phyloP scores from a whole-genome alignment of 176 grass and related monocot species.

The Miscanthus lutarioriparius region DNA sequence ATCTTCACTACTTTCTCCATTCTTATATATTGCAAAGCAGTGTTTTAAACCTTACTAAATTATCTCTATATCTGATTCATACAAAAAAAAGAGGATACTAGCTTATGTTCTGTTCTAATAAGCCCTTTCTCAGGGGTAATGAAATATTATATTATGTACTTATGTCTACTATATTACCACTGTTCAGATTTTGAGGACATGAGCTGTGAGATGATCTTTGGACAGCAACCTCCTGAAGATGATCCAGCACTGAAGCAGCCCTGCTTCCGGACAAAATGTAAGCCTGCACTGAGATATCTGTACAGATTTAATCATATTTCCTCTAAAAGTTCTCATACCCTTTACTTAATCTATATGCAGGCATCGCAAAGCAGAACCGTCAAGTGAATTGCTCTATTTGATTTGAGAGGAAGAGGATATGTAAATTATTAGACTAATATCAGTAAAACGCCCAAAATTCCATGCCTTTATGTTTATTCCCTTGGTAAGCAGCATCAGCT shows the following conservation, averaged over 20 bases:
- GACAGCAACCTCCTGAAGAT: slow-evolving; percentile 75
- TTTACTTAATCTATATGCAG: slow-evolving; percentile 50
- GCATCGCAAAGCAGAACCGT: slow-evolving; percentile 68
- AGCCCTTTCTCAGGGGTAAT: neutral
- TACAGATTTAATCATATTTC: neutral
- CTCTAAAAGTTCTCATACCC: slow-evolving; percentile 23
- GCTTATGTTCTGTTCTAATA: neutral
- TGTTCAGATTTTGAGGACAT: slow-evolving; percentile 97
- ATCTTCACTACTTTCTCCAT: slow-evolving; percentile 32
- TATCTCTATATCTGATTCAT: slow-evolving; percentile 13
- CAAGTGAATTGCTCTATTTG: slow-evolving; percentile 67
- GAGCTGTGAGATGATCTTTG: slow-evolving; percentile 99
- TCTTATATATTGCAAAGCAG: slow-evolving; percentile 20
- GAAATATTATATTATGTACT: slow-evolving; percentile 33
- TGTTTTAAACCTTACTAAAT: neutral
- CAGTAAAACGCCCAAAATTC: slow-evolving; percentile 18
- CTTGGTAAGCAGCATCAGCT: slow-evolving; percentile 25
- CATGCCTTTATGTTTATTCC: slow-evolving; percentile 36
- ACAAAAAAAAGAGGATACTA: slow-evolving; percentile 1
- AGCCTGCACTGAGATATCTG: slow-evolving; percentile 14
- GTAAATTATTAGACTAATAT: slow-evolving; percentile 31
- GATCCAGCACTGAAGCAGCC: slow-evolving; percentile 94
- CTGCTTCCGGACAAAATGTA: slow-evolving; percentile 78
- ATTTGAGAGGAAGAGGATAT: slow-evolving; percentile 39
- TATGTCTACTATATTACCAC: slow-evolving; percentile 32